phyloP scores from a whole-genome alignment of 225 moss, liverwort and hornwort genomes.

The Straminergon stramineum region DNA sequence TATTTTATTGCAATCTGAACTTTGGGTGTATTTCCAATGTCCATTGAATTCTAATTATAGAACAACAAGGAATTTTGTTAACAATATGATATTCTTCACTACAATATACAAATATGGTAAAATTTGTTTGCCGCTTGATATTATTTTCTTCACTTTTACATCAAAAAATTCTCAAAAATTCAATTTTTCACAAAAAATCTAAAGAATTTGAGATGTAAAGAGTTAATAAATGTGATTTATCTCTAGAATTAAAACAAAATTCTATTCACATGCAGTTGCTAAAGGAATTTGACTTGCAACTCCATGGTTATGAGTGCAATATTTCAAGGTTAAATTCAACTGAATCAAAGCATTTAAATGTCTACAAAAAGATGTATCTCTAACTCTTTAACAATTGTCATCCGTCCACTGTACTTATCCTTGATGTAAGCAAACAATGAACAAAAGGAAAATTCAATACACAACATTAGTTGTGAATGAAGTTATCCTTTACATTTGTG shows the following conservation, averaged over 20 bases:
- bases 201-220: neutral
- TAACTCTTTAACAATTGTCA: neutral
- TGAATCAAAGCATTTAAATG: neutral
- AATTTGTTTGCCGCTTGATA: neutral
- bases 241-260: neutral
- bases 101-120: neutral
- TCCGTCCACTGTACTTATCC: neutral
- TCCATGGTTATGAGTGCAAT: neutral
- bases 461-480: neutral
- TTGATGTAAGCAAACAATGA: rapidly evolving
- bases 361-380: neutral
- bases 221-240: neutral
- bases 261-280: neutral
- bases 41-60: neutral
- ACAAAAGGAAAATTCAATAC: neutral
- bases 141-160: neutral
- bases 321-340: neutral
- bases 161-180: no score
- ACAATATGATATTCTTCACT: neutral
- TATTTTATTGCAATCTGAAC: neutral
- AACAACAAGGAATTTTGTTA: neutral
- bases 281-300: neutral
- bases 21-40: neutral
- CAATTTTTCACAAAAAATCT: neutral
- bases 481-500: neutral